A percentile compares a stretch with the other conserved stretches of the same genome.
phyloP scores from a whole-genome alignment of 305 asterid genomes.

The Petunia hybrid region DNA sequence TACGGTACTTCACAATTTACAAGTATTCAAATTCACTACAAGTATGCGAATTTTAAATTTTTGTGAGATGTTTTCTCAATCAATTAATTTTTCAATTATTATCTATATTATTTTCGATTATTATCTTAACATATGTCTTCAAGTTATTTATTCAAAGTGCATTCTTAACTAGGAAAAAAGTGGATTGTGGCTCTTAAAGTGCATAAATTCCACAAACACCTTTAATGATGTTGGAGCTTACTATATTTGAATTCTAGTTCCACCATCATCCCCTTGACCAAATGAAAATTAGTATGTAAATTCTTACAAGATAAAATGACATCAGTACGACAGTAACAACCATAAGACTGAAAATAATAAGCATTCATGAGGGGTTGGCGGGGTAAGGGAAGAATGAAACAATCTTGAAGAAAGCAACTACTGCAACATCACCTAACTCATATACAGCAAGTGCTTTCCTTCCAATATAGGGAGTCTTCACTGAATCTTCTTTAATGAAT shows the following conservation, averaged over 20 bases:
- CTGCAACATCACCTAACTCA: conserved; percentile 19
- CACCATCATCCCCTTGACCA: background rate
- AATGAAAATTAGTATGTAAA: background rate
- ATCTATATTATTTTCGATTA: no score
- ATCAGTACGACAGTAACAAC: conserved; percentile 18
- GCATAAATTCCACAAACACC: background rate
- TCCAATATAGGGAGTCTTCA: background rate
- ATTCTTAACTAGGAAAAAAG: background rate
- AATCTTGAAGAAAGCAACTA: background rate
- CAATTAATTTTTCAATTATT: no score
- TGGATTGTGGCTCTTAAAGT: background rate
- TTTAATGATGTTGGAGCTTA: background rate
- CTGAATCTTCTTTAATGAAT: background rate
- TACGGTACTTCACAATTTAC: no score
- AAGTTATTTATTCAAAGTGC: no score
- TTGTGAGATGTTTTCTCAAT: no score
- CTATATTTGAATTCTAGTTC: background rate
- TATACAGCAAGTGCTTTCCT: conserved; percentile 20
- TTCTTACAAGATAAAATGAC: conserved; percentile 15
- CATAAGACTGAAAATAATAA: background rate
- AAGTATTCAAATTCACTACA: no score
- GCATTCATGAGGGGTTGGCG: background rate
- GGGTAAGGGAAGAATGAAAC: background rate
- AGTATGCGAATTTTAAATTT: no score
- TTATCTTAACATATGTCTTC: no score